Percentiles rank a stretch among this genome's conserved stretches.
These are phyloP conservation scores for Thermothielavioides terrestris DNA, from an alignment of 495 filamentous ascomycete species.

Conservation along the genomic window DNA sequence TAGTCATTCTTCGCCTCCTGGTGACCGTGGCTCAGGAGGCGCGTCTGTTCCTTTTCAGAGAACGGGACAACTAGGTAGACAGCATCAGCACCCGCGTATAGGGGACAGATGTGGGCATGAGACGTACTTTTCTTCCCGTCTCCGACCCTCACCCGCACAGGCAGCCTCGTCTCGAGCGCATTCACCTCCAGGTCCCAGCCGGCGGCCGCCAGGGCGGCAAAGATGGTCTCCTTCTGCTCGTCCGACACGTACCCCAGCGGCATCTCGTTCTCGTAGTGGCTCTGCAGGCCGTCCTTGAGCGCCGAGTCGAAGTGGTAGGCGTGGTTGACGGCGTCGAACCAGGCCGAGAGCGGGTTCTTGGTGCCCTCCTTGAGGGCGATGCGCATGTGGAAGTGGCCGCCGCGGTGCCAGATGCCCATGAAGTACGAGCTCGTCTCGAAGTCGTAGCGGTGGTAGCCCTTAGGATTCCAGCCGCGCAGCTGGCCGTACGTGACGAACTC, in stretches of 20 bases:
- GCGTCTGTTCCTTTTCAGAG: constrained; percentile 21
- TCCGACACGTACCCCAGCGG: constrained; percentile 27
- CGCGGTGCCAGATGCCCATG: constrained; percentile 43
- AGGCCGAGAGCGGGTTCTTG: constrained; percentile 55
- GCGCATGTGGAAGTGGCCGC: constrained; percentile 34
- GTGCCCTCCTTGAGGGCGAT: constrained; percentile 59
- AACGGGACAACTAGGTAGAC: constrained; percentile 10
- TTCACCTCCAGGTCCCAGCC: constrained; percentile 41
- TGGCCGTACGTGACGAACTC: constrained; percentile 33
- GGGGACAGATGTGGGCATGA: no score
- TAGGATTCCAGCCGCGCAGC: constrained; percentile 28
- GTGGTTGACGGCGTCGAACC: constrained; percentile 62
- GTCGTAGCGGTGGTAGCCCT: constrained; percentile 41
- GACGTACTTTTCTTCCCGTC: constrained; percentile 25
- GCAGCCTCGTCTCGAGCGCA: constrained; percentile 36
- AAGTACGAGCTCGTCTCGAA: constrained; percentile 46
- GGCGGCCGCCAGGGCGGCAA: constrained; percentile 21
- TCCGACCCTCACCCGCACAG: constrained; percentile 23
- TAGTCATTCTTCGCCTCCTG: constrained; percentile 22
- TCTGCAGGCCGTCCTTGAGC: constrained; percentile 27
- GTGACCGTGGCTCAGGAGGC: constrained; percentile 2
- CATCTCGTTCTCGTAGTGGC: constrained; percentile 29
- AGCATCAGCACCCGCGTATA: constrained; percentile 1
- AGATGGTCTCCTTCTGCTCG: constrained; percentile 26
- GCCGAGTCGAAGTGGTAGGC: constrained; percentile 36